Base-by-base conservation (phyloP, 192 early-diverging fungal genomes). In the Haplosporangium gracile region DNA sequence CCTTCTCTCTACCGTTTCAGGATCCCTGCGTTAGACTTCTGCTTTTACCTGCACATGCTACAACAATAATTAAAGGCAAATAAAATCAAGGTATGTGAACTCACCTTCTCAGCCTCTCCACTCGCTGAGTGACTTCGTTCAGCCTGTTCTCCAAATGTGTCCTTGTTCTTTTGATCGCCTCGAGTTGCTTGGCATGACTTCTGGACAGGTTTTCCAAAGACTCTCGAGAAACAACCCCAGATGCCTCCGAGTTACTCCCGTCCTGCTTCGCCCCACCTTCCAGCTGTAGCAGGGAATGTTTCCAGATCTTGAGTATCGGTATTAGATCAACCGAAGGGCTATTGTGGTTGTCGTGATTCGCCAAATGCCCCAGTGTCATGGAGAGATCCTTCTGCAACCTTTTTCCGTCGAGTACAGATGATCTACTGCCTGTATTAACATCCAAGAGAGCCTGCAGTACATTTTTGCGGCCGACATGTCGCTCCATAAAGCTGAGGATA, bases 41-140 rank as follows among this genome's bases (percentile, higher is more conserved):
- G 38, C 13, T 24, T 22, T 40, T 70, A 34, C 0, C 5, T 20
- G 18, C 69, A 38, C 20, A 76, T 38, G 36, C 10, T 18, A n/a
- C 1, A 57, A 57, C 16, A 7, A 75, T 40, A 26, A 4, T 6
- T 2, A 2, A 75, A 38, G 4, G 18, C 24, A 5, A 47, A 1
- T 4, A 6, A 60, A 4, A 5, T 38, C 34, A 24, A 53, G 34
- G 5, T 7, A 22, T 0, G 20, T 9, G 20, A 32, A 38, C 32
- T 20, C 74, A 81, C 84, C 72, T 86, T 39, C 65, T 75, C 5
- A 86, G 68, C 49, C 60, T 16, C 3, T 78, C 76, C 36, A 86
- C 68, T 55, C 75, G 72, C 39, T 68, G 77, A 3, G 40, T 76
- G 11, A 72, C 53, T 9, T 81, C 79, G 32, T 74, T 57, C 47